Evolutionary conservation across 108 stramenopile species (phyloP).

Genomic region (Cylindrotheca closterium): DNA sequence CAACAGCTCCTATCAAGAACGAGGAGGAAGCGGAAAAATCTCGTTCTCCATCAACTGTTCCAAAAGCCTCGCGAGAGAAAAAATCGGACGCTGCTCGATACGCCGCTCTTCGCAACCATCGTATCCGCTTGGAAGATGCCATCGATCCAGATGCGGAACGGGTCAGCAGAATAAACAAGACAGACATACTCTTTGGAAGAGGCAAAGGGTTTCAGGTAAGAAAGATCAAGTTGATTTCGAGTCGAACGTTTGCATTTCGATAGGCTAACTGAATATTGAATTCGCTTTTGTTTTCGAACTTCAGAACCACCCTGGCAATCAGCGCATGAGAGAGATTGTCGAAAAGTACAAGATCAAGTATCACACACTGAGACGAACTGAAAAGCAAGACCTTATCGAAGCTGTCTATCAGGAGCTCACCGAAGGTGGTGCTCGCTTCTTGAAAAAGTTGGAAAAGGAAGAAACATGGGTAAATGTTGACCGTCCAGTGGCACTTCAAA

Average conservation of each 20-base stretch:
- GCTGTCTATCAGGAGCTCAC: background rate
- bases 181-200: slow-evolving; percentile 31
- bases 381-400: slow-evolving; percentile 5
- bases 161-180: background rate
- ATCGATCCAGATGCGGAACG: background rate
- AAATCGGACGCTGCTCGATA: background rate
- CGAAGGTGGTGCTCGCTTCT: slow-evolving; percentile 11
- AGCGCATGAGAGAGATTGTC: slow-evolving; percentile 23
- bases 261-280: too few relatives aligned
- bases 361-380: slow-evolving; percentile 2
- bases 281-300: too few relatives aligned
- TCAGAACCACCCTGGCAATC: slow-evolving; percentile 30
- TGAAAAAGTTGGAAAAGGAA: slow-evolving; percentile 20
- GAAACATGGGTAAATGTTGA: slow-evolving; percentile 25
- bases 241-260: too few relatives aligned
- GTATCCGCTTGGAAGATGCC: background rate
- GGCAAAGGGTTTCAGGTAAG: slow-evolving; percentile 18
- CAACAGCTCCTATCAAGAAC: too few relatives aligned
- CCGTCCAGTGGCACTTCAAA: slow-evolving; percentile 20
- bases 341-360: slow-evolving; percentile 11
- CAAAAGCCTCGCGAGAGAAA: background rate
- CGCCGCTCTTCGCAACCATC: background rate
- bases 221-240: too few relatives aligned
- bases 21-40: background rate
- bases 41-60: background rate